These are phyloP conservation scores for Pseudogymnoascus sp. DNA, from an alignment of 2,329 filamentous ascomycete genomes.

Conservation along the genomic window DNA sequence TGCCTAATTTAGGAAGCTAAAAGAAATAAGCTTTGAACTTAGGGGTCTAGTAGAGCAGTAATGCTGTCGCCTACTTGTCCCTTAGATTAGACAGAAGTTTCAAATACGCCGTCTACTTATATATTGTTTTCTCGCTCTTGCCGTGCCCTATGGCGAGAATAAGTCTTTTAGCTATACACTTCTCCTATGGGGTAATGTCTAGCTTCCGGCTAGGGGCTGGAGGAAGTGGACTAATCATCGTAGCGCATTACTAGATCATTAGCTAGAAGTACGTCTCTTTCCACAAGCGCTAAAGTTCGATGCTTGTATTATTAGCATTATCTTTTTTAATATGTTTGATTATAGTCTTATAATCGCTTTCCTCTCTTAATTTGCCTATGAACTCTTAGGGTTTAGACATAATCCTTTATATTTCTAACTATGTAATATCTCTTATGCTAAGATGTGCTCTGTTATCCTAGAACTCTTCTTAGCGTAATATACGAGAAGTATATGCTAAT, in stretches of 20 bases:
- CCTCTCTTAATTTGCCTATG: slow-evolving; percentile 15
- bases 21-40: slow-evolving; percentile 15
- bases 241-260: slow-evolving; percentile 16
- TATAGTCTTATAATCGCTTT: slow-evolving; percentile 12
- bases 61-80: slow-evolving; percentile 8
- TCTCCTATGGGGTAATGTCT: slow-evolving; percentile 16
- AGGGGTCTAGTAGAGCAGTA: slow-evolving; percentile 16
- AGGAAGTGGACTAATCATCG: slow-evolving; percentile 17
- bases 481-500: no score
- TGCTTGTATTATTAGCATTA: slow-evolving; percentile 12
- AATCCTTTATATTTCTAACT: slow-evolving; percentile 12
- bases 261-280: slow-evolving; percentile 18
- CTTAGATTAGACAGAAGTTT: slow-evolving; percentile 16
- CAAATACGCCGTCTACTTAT: slow-evolving; percentile 17
- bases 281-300: slow-evolving; percentile 9
- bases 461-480: no score
- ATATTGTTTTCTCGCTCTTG: slow-evolving; percentile 11
- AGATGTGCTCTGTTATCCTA: no score
- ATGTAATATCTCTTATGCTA: slow-evolving; percentile 11
- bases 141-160: slow-evolving; percentile 12
- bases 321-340: slow-evolving; percentile 15
- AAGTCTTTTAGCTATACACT: slow-evolving; percentile 12
- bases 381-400: slow-evolving; percentile 14
- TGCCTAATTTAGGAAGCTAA: slow-evolving; percentile 6
- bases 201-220: slow-evolving; percentile 9